These are phyloP conservation scores for Leishmania mexicana DNA, from an alignment of 208 protist genomes.

Conservation along the genomic window DNA sequence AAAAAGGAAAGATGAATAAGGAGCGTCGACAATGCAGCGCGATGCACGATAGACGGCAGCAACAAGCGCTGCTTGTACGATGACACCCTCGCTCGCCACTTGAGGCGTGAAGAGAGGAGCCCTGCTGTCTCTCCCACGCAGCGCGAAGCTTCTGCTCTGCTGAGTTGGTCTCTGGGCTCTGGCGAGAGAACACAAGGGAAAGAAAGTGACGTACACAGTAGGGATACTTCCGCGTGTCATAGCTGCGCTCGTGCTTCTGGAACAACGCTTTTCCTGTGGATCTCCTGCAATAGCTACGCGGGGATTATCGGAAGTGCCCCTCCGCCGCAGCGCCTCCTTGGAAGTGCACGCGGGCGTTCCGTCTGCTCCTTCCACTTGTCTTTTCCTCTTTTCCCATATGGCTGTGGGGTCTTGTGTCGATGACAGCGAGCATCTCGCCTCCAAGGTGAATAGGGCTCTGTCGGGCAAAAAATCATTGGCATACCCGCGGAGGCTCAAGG, in stretches of 20 bases:
- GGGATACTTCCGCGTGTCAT: not conserved
- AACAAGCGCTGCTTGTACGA: not conserved
- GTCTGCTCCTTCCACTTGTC: not conserved
- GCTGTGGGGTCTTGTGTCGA: not conserved
- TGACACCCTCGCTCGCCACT: not conserved
- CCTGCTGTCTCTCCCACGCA: not conserved
- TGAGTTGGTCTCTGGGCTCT: not conserved
- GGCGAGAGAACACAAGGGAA: not conserved
- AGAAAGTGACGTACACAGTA: not conserved
- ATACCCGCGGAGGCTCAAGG: not conserved
- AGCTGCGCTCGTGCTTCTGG: not conserved
- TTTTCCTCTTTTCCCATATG: not conserved
- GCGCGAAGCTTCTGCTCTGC: not conserved
- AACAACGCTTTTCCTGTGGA: not conserved
- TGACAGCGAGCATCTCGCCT: not conserved
- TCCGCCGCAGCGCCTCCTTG: no score
- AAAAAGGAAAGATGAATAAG: no score
- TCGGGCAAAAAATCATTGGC: not conserved
- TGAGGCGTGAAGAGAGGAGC: not conserved
- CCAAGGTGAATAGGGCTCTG: not conserved
- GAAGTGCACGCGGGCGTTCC: not conserved
- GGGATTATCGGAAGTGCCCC: not conserved
- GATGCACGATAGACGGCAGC: not conserved
- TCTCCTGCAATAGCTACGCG: not conserved
- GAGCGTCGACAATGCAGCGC: not conserved